Percentiles rank a stretch among this genome's conserved stretches.
Conservation (phyloP, 345 rosid genomes). For the Sonneratia alba region DNA sequence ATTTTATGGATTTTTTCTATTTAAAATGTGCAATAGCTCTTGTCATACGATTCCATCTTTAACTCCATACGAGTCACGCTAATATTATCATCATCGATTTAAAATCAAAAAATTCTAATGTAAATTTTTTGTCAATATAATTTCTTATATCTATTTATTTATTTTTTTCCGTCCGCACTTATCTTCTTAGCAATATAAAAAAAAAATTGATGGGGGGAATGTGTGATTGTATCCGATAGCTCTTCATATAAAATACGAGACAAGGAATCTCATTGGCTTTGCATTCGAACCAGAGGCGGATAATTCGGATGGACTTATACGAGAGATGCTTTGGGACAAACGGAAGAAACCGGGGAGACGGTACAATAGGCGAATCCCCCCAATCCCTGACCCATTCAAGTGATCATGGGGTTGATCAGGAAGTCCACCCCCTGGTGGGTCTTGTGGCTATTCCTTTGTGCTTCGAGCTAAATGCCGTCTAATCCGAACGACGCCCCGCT, state of each 20-base stretch:
- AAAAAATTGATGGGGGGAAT: slow-evolving; percentile 17
- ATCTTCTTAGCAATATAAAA: not conserved
- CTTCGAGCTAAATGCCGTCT: not conserved
- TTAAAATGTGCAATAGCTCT: too few species aligned
- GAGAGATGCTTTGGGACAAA: slow-evolving; percentile 1
- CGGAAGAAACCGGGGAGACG: not conserved
- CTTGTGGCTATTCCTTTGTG: not conserved
- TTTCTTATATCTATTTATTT: not conserved
- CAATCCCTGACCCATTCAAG: slow-evolving; percentile 10
- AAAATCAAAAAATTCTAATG: too few species aligned
- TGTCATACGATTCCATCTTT: too few species aligned
- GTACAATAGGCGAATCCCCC: not conserved
- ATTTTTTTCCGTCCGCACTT: not conserved
- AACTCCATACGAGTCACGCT: too few species aligned
- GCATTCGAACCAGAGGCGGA: slow-evolving; percentile 14
- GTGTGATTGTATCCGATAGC: slow-evolving; percentile 15
- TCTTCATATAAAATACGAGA: slow-evolving; percentile 10
- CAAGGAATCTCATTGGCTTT: slow-evolving; percentile 38
- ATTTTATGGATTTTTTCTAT: too few species aligned
- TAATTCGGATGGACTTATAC: not conserved
- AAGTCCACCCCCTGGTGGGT: slow-evolving; percentile 1
- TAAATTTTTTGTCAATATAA: not conserved
- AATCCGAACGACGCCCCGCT: not conserved
- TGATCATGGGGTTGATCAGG: slow-evolving; percentile 16
- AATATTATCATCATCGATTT: too few species aligned